These are phyloP conservation scores for Salvia hispanica DNA, from an alignment of 257 asterid species.

Conservation along the genomic window DNA sequence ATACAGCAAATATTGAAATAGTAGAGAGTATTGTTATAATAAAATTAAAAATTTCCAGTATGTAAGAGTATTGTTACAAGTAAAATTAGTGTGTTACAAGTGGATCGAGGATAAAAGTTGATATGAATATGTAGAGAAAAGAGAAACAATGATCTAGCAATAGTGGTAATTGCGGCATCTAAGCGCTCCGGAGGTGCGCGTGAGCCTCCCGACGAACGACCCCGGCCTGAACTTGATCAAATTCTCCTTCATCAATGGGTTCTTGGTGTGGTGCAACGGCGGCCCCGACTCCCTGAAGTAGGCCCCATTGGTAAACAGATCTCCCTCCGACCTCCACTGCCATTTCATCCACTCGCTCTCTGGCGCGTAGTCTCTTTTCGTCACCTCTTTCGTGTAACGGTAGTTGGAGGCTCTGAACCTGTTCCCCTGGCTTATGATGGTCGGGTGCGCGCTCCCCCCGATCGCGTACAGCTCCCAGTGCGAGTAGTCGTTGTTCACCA, in stretches of 20 bases:
- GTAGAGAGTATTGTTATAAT: too few species aligned
- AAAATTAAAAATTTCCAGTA: too few species aligned
- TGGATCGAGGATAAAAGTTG: neutral
- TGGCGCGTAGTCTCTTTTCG: slow-evolving; percentile 52
- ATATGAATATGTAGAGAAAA: neutral
- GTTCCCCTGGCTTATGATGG: slow-evolving; percentile 89
- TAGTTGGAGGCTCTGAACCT: slow-evolving; percentile 64
- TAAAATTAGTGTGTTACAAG: neutral
- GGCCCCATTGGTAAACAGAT: slow-evolving; percentile 51
- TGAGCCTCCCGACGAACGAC: slow-evolving; percentile 49
- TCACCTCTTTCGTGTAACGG: slow-evolving; percentile 61
- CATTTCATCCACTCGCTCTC: slow-evolving; percentile 52
- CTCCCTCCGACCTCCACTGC: slow-evolving; percentile 70
- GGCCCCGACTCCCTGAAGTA: slow-evolving; percentile 55
- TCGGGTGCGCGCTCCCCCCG: slow-evolving; percentile 86
- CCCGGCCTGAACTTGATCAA: slow-evolving; percentile 53
- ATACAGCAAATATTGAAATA: too few species aligned
- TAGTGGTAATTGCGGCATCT: slow-evolving; percentile 38
- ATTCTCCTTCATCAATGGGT: slow-evolving; percentile 30
- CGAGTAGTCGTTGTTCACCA: slow-evolving; percentile 82
- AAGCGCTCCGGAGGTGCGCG: slow-evolving; percentile 52
- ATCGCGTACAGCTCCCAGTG: slow-evolving; percentile 85
- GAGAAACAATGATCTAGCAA: slow-evolving; percentile 25
- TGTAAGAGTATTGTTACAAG: too few species aligned
- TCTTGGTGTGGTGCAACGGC: slow-evolving; percentile 32